Base-by-base conservation (phyloP, 2,329 filamentous ascomycete species). In the Bipolaris zeicola region DNA sequence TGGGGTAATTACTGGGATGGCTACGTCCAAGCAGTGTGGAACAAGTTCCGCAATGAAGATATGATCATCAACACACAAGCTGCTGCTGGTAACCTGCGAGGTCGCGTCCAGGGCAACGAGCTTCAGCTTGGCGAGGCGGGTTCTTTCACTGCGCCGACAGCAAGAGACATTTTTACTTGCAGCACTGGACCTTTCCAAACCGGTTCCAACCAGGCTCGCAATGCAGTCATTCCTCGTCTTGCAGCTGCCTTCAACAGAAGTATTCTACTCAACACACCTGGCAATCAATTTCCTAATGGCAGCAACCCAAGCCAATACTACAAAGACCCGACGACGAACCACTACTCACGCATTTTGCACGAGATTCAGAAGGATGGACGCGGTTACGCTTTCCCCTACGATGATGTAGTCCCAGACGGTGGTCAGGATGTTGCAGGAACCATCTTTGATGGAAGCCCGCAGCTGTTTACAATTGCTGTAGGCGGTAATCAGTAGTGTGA, bases 191-290 rank as follows among this genome's bases (percentile, higher is more conserved):
- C 86, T 0, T 89, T 89, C 62, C 77, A 79, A 62, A 67, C 78
- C 43, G 67, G 82, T 57, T 65, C 68, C 3, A 76, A 76, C 11
- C 67, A 67, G 4, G 74, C 77, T 53, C 77, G 78, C 16, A 80
- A 80, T 57, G 87, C 87, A 38, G 83, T 93, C 53, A 87, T 87
- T 7, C 89, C 91, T 0, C 82, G 91, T n/a, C 77, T 95, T 13
- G 84, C 88, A 0, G 90, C 91, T 1, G 89, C 88, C 0, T 85
- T 94, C 67, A 92, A 93, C 76, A 83, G 91, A 20, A 87, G 84
- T 33, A 93, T 89, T 10, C 76, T 95, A 58, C 69, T 95, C 5
- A 72, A 67, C 38, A 63, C 74, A 7, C 58, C 61, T 0, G 58
- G 60, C 10, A 74, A 77, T 11, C 67, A 60, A 68, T 80, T 67